phyloP scores from a whole-genome alignment of 2,329 filamentous ascomycete species.

The Xylaria sp. region DNA sequence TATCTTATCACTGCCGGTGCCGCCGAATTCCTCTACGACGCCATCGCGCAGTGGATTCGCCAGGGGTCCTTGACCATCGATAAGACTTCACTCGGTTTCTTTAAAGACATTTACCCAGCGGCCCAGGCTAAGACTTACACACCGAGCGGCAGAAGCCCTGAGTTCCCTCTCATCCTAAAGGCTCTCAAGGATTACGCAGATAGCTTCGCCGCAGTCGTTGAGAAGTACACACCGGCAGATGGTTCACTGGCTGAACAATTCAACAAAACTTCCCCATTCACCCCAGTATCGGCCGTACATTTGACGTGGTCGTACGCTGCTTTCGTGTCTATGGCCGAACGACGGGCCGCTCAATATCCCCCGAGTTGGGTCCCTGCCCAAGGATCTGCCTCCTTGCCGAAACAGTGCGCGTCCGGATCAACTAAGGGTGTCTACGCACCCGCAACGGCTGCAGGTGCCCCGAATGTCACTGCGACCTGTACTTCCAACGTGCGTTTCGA shows the following conservation, averaged over 20 bases:
- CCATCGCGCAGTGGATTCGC: conserved; percentile 63
- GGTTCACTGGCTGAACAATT: conserved; percentile 63
- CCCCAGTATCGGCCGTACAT: conserved; percentile 57
- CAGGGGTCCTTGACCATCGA: conserved; percentile 60
- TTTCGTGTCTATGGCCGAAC: conserved; percentile 58
- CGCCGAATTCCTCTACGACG: conserved; percentile 68
- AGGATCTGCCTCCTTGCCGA: conserved; percentile 42
- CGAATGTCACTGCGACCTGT: conserved; percentile 48
- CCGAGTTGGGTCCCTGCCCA: conserved; percentile 45
- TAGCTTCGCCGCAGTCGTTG: conserved; percentile 60
- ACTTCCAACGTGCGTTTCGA: conserved; percentile 56
- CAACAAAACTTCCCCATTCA: conserved; percentile 51
- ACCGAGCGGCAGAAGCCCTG: conserved; percentile 47
- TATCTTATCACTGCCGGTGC: conserved; percentile 65
- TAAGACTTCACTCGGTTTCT: conserved; percentile 64
- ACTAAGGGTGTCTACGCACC: conserved; percentile 49
- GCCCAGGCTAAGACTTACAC: conserved; percentile 60
- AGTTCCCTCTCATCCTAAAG: conserved; percentile 56
- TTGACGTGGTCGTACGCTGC: conserved; percentile 80
- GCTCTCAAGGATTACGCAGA: conserved; percentile 65
- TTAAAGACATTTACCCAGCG: conserved; percentile 61
- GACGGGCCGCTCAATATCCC: conserved; percentile 51
- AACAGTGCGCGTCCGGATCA: conserved; percentile 44
- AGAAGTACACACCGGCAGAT: conserved; percentile 59
- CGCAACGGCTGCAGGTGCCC: conserved; percentile 51